Evolutionary conservation across 2,329 filamentous ascomycete species (phyloP).

Genomic region (Paecilomyces sp.): DNA sequence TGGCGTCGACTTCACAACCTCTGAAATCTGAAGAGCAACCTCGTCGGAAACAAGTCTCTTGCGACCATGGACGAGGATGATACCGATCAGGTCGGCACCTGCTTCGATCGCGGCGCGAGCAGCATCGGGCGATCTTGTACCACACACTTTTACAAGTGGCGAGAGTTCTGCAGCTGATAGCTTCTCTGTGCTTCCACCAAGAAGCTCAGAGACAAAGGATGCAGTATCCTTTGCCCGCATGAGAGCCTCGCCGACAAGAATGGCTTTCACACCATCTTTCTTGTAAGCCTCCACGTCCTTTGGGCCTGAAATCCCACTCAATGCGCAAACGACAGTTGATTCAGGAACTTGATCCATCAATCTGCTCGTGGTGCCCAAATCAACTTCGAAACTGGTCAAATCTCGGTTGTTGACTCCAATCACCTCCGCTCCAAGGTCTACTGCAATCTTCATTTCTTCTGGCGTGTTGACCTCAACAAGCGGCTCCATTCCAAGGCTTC

Average conservation of each 20-base stretch:
- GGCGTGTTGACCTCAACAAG: constrained; percentile 93
- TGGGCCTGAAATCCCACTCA: constrained; percentile 87
- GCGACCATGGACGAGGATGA: constrained; percentile 77
- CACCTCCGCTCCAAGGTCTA: constrained; percentile 78
- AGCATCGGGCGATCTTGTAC: constrained; percentile 74
- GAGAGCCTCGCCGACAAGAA: constrained; percentile 89
- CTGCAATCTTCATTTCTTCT: constrained; percentile 84
- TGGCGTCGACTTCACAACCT: constrained; percentile 56
- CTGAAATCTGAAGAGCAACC: constrained; percentile 71
- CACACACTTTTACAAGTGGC: constrained; percentile 88
- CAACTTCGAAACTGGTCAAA: constrained; percentile 92
- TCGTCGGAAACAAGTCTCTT: constrained; percentile 75
- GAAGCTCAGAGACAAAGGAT: constrained; percentile 75
- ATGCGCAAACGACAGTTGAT: constrained; percentile 80
- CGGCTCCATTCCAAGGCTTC: constrained; percentile 91
- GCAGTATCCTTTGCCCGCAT: constrained; percentile 84
- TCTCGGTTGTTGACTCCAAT: constrained; percentile 98
- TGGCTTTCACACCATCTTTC: constrained; percentile 81
- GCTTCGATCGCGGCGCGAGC: constrained; percentile 74
- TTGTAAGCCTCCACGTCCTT: constrained; percentile 84
- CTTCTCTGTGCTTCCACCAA: constrained; percentile 47
- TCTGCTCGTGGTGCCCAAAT: constrained; percentile 83
- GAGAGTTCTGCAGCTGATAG: constrained; percentile 16
- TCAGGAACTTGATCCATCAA: constrained; percentile 80
- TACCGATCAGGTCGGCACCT: constrained; percentile 86